Conservation (phyloP, 1,284 basidiomycete species). For the Sanghuangporus weigelae region DNA sequence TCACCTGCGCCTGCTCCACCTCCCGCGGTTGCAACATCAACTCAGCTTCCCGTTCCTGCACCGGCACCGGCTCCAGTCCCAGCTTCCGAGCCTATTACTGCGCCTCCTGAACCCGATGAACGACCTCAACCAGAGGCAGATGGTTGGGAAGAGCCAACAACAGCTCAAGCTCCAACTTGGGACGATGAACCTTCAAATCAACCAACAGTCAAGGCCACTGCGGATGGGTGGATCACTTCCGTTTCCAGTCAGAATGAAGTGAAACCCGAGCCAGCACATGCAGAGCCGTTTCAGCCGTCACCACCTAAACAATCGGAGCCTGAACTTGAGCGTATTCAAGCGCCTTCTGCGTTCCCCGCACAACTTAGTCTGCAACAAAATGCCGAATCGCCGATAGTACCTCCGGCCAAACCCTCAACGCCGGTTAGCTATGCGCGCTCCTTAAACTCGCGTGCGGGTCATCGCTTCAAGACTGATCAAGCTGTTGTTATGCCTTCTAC, state of each 20-base stretch:
- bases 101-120: conserved; percentile 26
- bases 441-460: conserved; percentile 35
- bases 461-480: conserved; percentile 67
- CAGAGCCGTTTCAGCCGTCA: conserved; percentile 13
- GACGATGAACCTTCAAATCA: conserved; percentile 55
- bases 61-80: conserved; percentile 26
- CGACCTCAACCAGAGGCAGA: conserved; percentile 24
- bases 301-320: conserved; percentile 30
- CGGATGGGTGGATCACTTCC: conserved; percentile 35
- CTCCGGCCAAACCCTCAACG: conserved; percentile 32
- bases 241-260: conserved; percentile 22
- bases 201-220: conserved; percentile 27
- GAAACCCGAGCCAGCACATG: conserved; percentile 8
- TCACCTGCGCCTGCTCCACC: conserved; percentile 22
- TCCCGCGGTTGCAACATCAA: conserved; percentile 24
- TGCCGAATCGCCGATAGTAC: conserved; percentile 29
- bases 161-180: conserved; percentile 64
- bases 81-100: conserved; percentile 24
- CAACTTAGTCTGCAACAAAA: conserved; percentile 26
- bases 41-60: conserved; percentile 21
- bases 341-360: conserved; percentile 28
- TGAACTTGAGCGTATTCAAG: conserved; percentile 23
- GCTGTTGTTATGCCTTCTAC: conserved; percentile 68
- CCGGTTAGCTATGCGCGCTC: conserved; percentile 39
- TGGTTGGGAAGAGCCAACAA: conserved; percentile 72